phyloP scores from a whole-genome alignment of 2,329 filamentous ascomycete species.

The Graphilbum ipis-grandicollis region DNA sequence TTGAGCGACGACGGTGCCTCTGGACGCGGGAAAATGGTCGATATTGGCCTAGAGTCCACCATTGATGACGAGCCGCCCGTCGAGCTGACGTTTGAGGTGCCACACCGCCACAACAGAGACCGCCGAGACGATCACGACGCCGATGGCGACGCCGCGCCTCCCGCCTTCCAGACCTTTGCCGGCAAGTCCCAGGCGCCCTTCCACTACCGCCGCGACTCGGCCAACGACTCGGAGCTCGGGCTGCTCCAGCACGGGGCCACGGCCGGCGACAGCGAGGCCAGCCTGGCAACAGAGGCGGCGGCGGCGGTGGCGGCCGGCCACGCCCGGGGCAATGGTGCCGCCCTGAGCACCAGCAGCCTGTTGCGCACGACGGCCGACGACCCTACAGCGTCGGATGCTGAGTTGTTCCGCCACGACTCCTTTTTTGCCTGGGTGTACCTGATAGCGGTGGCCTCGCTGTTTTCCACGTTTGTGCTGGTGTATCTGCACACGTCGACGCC shows the following conservation, averaged over 20 bases:
- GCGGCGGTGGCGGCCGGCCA: conserved; percentile 24
- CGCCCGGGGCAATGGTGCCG: no score
- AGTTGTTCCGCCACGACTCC: conserved; percentile 66
- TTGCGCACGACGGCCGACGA: conserved; percentile 12
- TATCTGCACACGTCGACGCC: conserved; percentile 74
- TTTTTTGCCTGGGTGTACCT: conserved; percentile 88
- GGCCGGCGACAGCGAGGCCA: conserved; percentile 8
- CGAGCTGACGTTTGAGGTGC: conserved; percentile 38
- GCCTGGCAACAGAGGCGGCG: conserved; percentile 12
- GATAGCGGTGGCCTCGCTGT: conserved; percentile 65
- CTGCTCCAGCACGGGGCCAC: conserved; percentile 19
- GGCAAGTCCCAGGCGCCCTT: conserved; percentile 14
- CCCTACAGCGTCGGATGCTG: conserved; percentile 39
- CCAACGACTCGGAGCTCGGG: conserved; percentile 31
- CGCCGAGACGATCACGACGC: conserved; percentile 7
- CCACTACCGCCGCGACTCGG: conserved; percentile 22
- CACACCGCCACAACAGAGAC: conserved; percentile 6
- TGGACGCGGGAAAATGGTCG: conserved; percentile 55
- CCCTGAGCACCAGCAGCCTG: conserved; percentile 4
- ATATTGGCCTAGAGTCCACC: conserved; percentile 64
- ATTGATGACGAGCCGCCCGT: conserved; percentile 41
- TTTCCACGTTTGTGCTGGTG: conserved; percentile 78
- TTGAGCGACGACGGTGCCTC: conserved; percentile 9
- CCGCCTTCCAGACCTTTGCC: conserved; percentile 47
- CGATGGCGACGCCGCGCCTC: conserved; percentile 20